These are phyloP conservation scores for Aureobasidium uvarum DNA, from an alignment of 2,329 filamentous ascomycete species.

Conservation along the genomic window DNA sequence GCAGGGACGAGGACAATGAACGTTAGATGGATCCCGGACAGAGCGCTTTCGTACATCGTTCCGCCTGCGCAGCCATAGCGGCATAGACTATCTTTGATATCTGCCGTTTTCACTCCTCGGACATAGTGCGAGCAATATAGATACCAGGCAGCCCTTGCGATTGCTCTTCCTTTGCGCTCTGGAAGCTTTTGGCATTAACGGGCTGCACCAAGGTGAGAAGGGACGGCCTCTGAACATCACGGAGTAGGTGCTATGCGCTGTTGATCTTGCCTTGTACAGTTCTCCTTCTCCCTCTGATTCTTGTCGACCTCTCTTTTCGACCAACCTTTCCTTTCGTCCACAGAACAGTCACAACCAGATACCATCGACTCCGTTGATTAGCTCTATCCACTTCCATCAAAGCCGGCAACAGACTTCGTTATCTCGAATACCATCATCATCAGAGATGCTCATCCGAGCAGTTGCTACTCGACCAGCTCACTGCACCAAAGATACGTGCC, in stretches of 20 bases:
- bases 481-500: constrained; percentile 20
- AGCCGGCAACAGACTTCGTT: not conserved
- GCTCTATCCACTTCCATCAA: too few relatives aligned
- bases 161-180: not conserved
- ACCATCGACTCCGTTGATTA: not conserved
- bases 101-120: not conserved
- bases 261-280: not conserved
- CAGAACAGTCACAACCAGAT: not conserved
- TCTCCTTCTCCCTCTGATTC: not conserved
- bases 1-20: not conserved
- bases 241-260: not conserved
- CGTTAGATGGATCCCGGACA: not conserved
- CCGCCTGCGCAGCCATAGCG: not conserved
- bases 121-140: not conserved
- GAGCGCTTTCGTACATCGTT: constrained; percentile 11
- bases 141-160: not conserved
- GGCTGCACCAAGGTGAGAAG: not conserved
- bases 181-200: not conserved
- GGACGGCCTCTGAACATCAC: not conserved
- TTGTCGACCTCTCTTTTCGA: not conserved
- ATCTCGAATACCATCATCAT: not conserved
- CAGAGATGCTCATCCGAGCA: not conserved
- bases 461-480: constrained; percentile 2
- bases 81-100: not conserved
- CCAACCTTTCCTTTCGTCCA: not conserved